Evolutionary conservation across 169 alveolate species (phyloP).

Genomic region (Plasmodium gonderi): DNA sequence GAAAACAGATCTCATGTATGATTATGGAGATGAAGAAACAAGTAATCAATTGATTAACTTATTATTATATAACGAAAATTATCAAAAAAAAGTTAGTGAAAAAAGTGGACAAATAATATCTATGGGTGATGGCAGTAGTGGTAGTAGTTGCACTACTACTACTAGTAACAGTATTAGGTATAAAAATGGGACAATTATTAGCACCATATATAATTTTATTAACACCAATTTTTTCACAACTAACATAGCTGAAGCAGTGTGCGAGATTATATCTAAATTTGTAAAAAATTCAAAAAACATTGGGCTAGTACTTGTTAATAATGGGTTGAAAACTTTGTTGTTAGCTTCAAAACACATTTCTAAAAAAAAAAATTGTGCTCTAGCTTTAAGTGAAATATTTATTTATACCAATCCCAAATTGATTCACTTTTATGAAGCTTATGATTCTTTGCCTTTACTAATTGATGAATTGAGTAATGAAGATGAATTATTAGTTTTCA

Average conservation of each 20-base stretch:
- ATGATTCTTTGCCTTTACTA: slow-evolving; percentile 66
- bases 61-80: slow-evolving; percentile 54
- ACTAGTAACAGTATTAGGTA: neutral
- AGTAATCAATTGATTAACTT: slow-evolving; percentile 29
- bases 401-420: slow-evolving; percentile 64
- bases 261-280: slow-evolving; percentile 52
- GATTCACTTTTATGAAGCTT: slow-evolving; percentile 73
- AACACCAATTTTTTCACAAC: slow-evolving; percentile 60
- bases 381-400: slow-evolving; percentile 73
- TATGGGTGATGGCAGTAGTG: neutral
- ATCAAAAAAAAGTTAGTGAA: neutral
- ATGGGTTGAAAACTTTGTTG: slow-evolving; percentile 56
- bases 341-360: slow-evolving; percentile 54
- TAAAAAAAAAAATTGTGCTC: slow-evolving; percentile 52
- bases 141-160: neutral
- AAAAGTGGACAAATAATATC: neutral
- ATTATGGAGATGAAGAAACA: slow-evolving; percentile 69
- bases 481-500: slow-evolving; percentile 54
- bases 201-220: slow-evolving; percentile 62
- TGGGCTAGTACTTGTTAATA: slow-evolving; percentile 61
- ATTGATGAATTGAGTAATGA: slow-evolving; percentile 53
- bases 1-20: slow-evolving; percentile 55
- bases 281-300: slow-evolving; percentile 41
- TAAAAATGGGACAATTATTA: slow-evolving; percentile 68
- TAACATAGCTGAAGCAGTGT: slow-evolving; percentile 65